These are phyloP conservation scores for Cynara cardunculus DNA, from an alignment of 129 eudicot species.

Conservation along the genomic window DNA sequence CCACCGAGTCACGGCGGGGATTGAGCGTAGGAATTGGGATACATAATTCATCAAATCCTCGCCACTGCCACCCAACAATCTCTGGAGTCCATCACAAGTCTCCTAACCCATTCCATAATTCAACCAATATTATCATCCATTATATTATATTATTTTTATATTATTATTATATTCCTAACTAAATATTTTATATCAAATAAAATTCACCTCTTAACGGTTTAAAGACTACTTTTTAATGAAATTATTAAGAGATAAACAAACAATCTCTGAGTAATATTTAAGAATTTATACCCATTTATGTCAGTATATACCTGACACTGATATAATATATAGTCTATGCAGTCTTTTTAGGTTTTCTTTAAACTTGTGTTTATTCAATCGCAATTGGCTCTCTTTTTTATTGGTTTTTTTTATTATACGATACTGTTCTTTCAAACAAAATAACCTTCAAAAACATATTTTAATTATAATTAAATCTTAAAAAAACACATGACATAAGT, in stretches of 20 bases:
- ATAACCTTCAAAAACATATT: no score
- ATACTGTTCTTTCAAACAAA: no score
- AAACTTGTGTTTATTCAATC: no score
- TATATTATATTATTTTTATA: no score
- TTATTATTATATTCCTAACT: background rate
- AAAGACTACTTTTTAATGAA: no score
- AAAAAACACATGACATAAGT: conserved; percentile 20
- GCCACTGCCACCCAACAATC: background rate
- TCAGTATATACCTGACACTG: background rate
- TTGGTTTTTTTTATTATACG: no score
- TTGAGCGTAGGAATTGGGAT: background rate
- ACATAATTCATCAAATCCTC: background rate
- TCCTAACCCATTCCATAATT: background rate
- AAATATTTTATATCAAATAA: no score
- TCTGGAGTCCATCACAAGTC: background rate
- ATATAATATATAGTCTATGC: no score
- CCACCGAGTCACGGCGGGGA: background rate
- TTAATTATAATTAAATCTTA: conserved; percentile 15
- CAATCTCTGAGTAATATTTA: background rate
- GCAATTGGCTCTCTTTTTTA: no score
- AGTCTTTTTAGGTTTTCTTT: no score
- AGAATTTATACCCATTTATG: background rate
- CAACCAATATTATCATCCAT: background rate
- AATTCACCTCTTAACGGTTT: no score
- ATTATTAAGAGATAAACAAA: no score